Evolutionary conservation across 2,329 filamentous ascomycete genomes (phyloP), one percentile per base, ranked within the genome.

Genomic region (Ascochyta pisi): DNA sequence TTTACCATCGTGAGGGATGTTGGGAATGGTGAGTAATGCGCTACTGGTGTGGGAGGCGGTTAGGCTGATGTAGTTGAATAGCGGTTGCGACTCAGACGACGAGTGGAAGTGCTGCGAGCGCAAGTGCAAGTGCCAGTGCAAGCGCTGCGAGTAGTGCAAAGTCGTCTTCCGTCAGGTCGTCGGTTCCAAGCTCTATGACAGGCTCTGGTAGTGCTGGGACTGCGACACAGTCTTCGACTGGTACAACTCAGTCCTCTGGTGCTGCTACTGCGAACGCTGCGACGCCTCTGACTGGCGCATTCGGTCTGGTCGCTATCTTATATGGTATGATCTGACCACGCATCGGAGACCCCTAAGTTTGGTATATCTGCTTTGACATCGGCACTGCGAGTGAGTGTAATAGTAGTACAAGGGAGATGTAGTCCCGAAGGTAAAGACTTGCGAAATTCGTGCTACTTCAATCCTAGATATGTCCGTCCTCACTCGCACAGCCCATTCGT

Each of bases 1-100:
- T 60, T 60, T 19, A 60, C 57, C 1, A 48, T 60, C 27, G 50
- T 60, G 13, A 54, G 31, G 34, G 46, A 60, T 27, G 42, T 54
- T 40, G 57, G 57, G 12, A 33, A 29, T 9, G 57, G 57, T 59
- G 27, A 49, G 57, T 53, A 3, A n/a, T 38, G 7, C 16, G 19
- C 7, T 2, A n/a, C 34, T 13, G 37, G 15, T 19, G 9, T 12
- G 34, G 6, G n/a, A 13, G 16, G 6, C 13, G 6, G 19, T 7
- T 10, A n/a, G 24, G 24, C 27, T 48, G 23, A 40, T 10, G 6
- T 16, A n/a, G 9, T 29, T 9, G 26, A 7, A 9, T 31, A 56
- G 52, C 34, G 22, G 26, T 50, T 23, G 52, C 35, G 9, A 55
- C 46, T 6, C 26, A 26, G 19, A 54, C 51, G 6, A 9, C 40